Percentiles rank a stretch among this genome's conserved stretches.
These are phyloP conservation scores for Metschnikowia chrysomelidarum DNA, from an alignment of 805 yeast genomes.

Conservation along the genomic window DNA sequence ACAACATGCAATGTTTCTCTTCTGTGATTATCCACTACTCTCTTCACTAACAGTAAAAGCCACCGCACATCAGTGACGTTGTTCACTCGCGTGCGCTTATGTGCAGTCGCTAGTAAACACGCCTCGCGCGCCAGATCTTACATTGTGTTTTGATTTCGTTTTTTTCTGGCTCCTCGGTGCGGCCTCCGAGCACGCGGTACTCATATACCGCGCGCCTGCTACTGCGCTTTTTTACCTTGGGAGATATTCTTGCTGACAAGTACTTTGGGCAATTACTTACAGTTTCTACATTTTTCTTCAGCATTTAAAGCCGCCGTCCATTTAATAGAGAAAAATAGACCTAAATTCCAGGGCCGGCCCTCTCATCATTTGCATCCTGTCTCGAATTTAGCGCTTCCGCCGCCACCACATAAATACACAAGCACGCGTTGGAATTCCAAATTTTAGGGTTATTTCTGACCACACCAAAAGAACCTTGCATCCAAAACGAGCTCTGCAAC, in stretches of 20 bases:
- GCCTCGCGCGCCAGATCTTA: constrained; percentile 17
- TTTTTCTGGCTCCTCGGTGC: constrained; percentile 13
- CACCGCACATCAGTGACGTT: no score
- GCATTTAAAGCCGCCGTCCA: constrained; percentile 2
- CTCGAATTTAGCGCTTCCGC: no score
- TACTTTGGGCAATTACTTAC: no score
- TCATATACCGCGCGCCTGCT: constrained; percentile 9
- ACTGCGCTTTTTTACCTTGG: no score
- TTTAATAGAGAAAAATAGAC: not conserved
- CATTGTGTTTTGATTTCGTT: constrained; percentile 17
- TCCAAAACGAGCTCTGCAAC: not conserved
- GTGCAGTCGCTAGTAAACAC: constrained; percentile 15
- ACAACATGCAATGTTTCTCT: no score
- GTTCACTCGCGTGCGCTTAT: not conserved
- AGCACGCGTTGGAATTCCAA: no score
- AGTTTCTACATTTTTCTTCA: not conserved
- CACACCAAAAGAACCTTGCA: not conserved
- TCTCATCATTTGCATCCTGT: not conserved
- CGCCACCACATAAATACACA: no score
- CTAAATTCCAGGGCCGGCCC: no score
- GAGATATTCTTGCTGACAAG: no score
- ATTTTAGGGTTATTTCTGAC: no score
- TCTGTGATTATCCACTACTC: no score
- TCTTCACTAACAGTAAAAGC: no score
- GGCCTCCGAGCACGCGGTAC: constrained; percentile 7